phyloP scores from a whole-genome alignment of 331 rosid genomes.

The Prunus yedoensis region DNA sequence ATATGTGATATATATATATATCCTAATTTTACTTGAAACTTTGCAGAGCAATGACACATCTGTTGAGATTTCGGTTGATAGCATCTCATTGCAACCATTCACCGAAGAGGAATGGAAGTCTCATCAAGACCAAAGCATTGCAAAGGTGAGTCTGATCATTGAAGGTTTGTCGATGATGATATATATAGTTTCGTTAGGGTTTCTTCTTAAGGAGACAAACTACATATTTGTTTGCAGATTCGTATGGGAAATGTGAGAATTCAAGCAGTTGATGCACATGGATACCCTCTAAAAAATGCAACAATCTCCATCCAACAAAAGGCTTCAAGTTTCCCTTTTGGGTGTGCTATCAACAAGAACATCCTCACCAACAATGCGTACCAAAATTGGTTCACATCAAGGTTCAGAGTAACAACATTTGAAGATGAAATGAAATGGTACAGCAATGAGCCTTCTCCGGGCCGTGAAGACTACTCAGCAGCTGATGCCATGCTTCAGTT shows the following conservation, averaged over 20 bases:
- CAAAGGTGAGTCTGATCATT: conserved; percentile 39
- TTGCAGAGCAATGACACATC: conserved; percentile 31
- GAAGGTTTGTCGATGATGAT: neutral
- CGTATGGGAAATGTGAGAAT: conserved; percentile 49
- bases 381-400: conserved; percentile 55
- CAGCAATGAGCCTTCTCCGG: conserved; percentile 36
- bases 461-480: conserved; percentile 37
- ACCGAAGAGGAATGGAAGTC: conserved; percentile 49
- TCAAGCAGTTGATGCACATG: conserved; percentile 41
- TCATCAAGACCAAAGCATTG: conserved; percentile 51
- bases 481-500: conserved; percentile 59
- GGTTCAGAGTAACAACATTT: conserved; percentile 57
- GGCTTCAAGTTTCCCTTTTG: conserved; percentile 47
- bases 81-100: conserved; percentile 58
- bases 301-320: conserved; percentile 26
- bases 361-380: conserved; percentile 51
- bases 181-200: neutral
- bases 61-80: conserved; percentile 49
- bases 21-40: too few species aligned
- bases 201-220: neutral
- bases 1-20: too few species aligned
- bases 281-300: conserved; percentile 53
- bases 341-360: conserved; percentile 47
- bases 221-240: conserved; percentile 25
- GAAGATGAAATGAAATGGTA: conserved; percentile 89